Percentiles rank a stretch among this genome's conserved stretches.
Evolutionary conservation across 768 basidiomycete genomes (phyloP).

Genomic region (Aureoboletus auriporus): DNA sequence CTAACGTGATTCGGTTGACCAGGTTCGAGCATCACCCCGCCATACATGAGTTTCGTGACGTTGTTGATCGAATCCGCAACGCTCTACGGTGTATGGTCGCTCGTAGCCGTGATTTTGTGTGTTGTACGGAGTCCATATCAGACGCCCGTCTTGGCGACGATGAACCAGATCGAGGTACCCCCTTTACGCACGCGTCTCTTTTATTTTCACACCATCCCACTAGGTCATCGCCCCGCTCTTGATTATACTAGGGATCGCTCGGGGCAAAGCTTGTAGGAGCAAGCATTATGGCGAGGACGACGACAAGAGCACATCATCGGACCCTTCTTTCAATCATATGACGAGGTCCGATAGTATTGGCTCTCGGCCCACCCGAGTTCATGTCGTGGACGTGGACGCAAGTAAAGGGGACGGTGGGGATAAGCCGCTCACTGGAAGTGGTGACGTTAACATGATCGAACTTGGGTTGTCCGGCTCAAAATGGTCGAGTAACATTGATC

Average conservation of each 20-base stretch:
- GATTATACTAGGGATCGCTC: slow-evolving; percentile 23
- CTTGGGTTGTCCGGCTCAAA: no score
- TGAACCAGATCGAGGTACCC: slow-evolving; percentile 20
- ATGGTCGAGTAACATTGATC: no score
- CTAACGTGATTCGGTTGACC: not conserved
- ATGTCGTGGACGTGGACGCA: not conserved
- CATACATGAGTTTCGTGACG: slow-evolving; percentile 20
- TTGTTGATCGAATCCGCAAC: slow-evolving; percentile 24
- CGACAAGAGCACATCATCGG: not conserved
- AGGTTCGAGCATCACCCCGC: slow-evolving; percentile 16
- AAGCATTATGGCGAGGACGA: no score
- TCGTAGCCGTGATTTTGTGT: slow-evolving; percentile 19
- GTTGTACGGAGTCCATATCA: slow-evolving; percentile 13
- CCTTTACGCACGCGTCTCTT: no score
- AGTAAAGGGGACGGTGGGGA: no score
- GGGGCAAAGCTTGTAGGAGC: slow-evolving; percentile 1
- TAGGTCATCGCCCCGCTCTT: slow-evolving; percentile 25
- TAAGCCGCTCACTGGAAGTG: not conserved
- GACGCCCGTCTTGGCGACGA: not conserved
- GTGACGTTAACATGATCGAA: no score
- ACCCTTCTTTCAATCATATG: not conserved
- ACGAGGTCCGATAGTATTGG: slow-evolving; percentile 5
- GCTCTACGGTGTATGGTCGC: slow-evolving; percentile 22
- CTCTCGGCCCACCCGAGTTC: slow-evolving; percentile 1
- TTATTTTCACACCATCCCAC: no score